A percentile compares a stretch with the other conserved stretches of the same genome.
phyloP scores from a whole-genome alignment of 805 yeast species.

The Monosporozyma solicola region DNA sequence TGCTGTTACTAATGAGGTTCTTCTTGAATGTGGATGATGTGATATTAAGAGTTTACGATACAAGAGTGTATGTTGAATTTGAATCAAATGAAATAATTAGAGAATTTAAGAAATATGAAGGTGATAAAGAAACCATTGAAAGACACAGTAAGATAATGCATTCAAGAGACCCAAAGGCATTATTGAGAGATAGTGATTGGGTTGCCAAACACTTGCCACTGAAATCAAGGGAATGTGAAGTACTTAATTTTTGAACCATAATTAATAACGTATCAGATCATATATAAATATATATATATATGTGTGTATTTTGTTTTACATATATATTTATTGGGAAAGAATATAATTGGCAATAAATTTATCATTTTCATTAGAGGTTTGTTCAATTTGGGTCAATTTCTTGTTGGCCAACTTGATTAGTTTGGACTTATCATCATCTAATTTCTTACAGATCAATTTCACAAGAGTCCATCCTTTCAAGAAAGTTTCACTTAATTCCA shows the following conservation, averaged over 20 bases:
- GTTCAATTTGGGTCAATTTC: slow-evolving; percentile 32
- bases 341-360: slow-evolving; percentile 32
- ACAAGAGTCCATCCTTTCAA: slow-evolving; percentile 71
- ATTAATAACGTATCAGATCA: neutral
- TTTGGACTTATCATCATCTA: slow-evolving; percentile 21
- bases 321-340: slow-evolving; percentile 9
- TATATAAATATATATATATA: neutral
- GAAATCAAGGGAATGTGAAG: slow-evolving; percentile 30
- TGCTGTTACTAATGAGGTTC: slow-evolving; percentile 65
- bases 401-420: slow-evolving; percentile 32
- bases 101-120: slow-evolving; percentile 69
- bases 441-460: slow-evolving; percentile 30
- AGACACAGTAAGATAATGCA: slow-evolving; percentile 22
- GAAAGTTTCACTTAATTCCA: slow-evolving; percentile 67
- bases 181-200: slow-evolving; percentile 80
- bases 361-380: slow-evolving; percentile 27
- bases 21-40: slow-evolving; percentile 89
- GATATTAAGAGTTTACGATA: slow-evolving; percentile 71
- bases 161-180: slow-evolving; percentile 50
- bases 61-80: slow-evolving; percentile 69
- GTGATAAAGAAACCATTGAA: slow-evolving; percentile 34
- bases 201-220: slow-evolving; percentile 55
- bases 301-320: neutral
- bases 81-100: slow-evolving; percentile 50
- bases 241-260: slow-evolving; percentile 11